phyloP scores from a whole-genome alignment of 306 rosid species.

The Cucumis hystrix region DNA sequence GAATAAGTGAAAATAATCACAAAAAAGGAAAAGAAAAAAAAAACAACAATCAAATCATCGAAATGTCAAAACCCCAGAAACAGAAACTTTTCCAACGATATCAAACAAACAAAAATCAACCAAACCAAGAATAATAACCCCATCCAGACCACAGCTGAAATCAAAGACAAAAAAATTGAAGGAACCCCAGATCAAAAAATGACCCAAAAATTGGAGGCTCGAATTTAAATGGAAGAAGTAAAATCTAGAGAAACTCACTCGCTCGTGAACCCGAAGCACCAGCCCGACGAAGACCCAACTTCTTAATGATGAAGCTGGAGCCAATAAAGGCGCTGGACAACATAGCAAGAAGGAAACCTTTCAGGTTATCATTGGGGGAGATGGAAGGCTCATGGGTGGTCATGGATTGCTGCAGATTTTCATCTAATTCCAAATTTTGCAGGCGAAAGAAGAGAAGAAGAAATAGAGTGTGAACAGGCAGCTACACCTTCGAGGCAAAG shows the following conservation, averaged over 20 bases:
- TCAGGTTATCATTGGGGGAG: slow-evolving; percentile 29
- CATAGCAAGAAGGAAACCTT: slow-evolving; percentile 54
- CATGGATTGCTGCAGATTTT: slow-evolving; percentile 12
- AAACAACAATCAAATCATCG: not conserved
- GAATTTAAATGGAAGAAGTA: not conserved
- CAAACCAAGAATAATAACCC: not conserved
- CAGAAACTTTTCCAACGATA: not conserved
- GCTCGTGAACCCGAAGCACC: slow-evolving; percentile 47
- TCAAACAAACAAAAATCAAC: not conserved
- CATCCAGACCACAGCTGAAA: not conserved
- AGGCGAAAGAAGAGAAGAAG: not conserved
- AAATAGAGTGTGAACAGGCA: not conserved
- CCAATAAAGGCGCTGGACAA: slow-evolving; percentile 79
- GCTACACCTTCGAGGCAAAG: not conserved
- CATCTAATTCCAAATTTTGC: not conserved
- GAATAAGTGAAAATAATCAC: not conserved
- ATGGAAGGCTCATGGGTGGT: slow-evolving; percentile 9
- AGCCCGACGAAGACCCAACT: slow-evolving; percentile 72
- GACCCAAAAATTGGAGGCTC: not conserved
- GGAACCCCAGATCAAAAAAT: not conserved
- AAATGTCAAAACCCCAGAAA: not conserved
- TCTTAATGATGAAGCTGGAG: slow-evolving; percentile 79
- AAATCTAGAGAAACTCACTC: slow-evolving; percentile 13
- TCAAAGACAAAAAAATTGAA: not conserved
- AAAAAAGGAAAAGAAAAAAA: no score